These are phyloP conservation scores for Pelargonium australe DNA, from an alignment of 441 rosid species.

Conservation along the genomic window DNA sequence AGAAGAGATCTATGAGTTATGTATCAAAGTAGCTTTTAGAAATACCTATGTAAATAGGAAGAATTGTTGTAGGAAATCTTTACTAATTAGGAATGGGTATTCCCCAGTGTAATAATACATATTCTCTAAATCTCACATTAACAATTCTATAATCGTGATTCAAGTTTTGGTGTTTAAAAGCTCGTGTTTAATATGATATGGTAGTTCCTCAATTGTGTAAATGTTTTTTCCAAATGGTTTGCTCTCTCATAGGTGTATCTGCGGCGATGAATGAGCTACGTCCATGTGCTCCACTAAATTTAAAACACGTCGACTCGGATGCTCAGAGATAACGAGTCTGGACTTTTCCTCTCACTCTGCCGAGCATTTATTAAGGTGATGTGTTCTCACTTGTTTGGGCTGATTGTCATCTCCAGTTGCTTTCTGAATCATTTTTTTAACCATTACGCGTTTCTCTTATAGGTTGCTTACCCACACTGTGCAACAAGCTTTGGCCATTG, in stretches of 20 bases:
- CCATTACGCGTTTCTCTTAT: conserved; percentile 1
- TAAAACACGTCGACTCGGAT: conserved; percentile 74
- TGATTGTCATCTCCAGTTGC: not conserved
- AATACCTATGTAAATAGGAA: no score
- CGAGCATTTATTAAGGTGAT: conserved; percentile 71
- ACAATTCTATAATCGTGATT: no score
- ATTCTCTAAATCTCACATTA: no score
- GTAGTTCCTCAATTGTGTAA: not conserved
- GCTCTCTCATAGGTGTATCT: conserved; percentile 59
- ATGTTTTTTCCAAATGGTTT: not conserved
- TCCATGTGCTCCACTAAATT: conserved; percentile 79
- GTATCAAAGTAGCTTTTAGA: no score
- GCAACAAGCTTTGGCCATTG: conserved; percentile 91
- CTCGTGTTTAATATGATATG: not conserved
- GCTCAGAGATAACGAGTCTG: conserved; percentile 83
- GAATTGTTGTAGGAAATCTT: no score
- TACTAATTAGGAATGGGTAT: no score
- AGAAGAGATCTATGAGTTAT: no score
- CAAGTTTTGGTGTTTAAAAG: no score
- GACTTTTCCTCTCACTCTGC: conserved; percentile 81
- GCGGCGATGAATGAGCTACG: conserved; percentile 88
- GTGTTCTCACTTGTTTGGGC: conserved; percentile 9
- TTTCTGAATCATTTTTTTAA: not conserved
- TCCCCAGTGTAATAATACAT: no score
- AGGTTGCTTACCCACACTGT: conserved; percentile 85